Base-by-base conservation (phyloP, 495 filamentous ascomycete species). In the Podospora australis region DNA sequence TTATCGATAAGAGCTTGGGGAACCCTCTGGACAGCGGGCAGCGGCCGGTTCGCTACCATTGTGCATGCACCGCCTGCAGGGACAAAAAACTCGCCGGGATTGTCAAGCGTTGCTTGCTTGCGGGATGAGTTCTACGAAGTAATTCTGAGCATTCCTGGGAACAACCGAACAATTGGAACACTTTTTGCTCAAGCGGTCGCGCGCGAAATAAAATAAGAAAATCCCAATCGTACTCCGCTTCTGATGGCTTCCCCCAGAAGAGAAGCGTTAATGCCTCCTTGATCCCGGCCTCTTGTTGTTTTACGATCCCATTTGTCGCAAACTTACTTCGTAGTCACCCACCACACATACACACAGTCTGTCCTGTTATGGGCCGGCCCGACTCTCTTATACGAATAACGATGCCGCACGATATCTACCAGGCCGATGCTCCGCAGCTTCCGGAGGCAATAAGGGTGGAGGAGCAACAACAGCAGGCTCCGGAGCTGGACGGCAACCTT, bases 41-140 rank as follows among this genome's bases (percentile, higher is more conserved):
- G n/a, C 32, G 32, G 32, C n/a, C n/a, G n/a, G n/a, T n/a, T n/a
- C n/a, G n/a, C n/a, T n/a, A 36, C 32, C 32, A 36, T 17, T 36
- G 32, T 44, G 45, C 48, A 24, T 24, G 43, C 53, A 50, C 35
- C 20, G 43, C 43, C 35, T 22, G 43, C 43, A 29, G 34, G 20
- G 45, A 41, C 34, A 36, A 30, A 46, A 54, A 52, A 43, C 44
- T 49, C 52, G 38, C 38, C 40, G 23, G 40, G 40, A 43, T 43
- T 10, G 20, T n/a, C n/a, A n/a, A n/a, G n/a, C n/a, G n/a, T n/a
- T n/a, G n/a, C n/a, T n/a, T n/a, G 19, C 11, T 16, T 24, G 22
- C 63, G 59, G 63, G 61, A 64, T 64, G 61, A 62, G 56, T 62
- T 64, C 49, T 66, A 64, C 63, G 56, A 62, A 62, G 63, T 66